These are phyloP conservation scores for Hirschioporus abietinus DNA, from an alignment of 768 basidiomycete genomes.

Conservation along the genomic window DNA sequence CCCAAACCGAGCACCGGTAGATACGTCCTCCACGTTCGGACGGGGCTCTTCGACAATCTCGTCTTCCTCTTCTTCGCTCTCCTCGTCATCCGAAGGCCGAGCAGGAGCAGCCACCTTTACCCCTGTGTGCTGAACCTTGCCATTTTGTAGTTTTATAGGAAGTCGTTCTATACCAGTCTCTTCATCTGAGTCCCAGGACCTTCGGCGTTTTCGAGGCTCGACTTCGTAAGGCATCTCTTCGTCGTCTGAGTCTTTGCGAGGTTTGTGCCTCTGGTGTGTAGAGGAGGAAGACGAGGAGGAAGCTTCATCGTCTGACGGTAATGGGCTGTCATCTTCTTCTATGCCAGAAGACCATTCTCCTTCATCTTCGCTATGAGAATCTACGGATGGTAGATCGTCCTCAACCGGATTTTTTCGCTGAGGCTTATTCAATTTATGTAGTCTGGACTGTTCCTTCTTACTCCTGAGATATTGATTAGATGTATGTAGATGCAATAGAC, in stretches of 20 bases:
- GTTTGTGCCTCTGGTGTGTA: slow-evolving; percentile 6
- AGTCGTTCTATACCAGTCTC: slow-evolving; percentile 54
- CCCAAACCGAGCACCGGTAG: slow-evolving; percentile 87
- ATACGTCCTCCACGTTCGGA: slow-evolving; percentile 54
- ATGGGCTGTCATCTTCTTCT: slow-evolving; percentile 20
- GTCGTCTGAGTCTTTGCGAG: slow-evolving; percentile 14
- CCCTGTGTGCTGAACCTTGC: slow-evolving; percentile 62
- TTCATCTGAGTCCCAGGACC: slow-evolving; percentile 41
- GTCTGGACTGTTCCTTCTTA: slow-evolving; percentile 72
- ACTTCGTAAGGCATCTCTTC: slow-evolving; percentile 67
- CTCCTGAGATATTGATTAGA: slow-evolving; percentile 46
- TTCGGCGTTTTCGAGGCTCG: slow-evolving; percentile 45
- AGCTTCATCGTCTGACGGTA: slow-evolving; percentile 8
- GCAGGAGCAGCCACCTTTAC: slow-evolving; percentile 24
- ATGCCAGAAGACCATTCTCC: slow-evolving; percentile 44
- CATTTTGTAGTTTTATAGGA: slow-evolving; percentile 84
- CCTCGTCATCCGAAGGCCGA: slow-evolving; percentile 26
- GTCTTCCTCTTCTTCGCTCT: slow-evolving; percentile 32
- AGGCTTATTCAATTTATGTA: slow-evolving; percentile 65
- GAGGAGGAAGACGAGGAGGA: slow-evolving; percentile 3
- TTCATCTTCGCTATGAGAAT: slow-evolving; percentile 61
- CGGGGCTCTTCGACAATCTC: slow-evolving; percentile 20
- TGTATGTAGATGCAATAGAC: not conserved
- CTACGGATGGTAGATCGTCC: slow-evolving; percentile 64
- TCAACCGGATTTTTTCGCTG: slow-evolving; percentile 33